Base-by-base conservation (phyloP, 352 stramenopile genomes). In the Phytophthora tentaculata region DNA sequence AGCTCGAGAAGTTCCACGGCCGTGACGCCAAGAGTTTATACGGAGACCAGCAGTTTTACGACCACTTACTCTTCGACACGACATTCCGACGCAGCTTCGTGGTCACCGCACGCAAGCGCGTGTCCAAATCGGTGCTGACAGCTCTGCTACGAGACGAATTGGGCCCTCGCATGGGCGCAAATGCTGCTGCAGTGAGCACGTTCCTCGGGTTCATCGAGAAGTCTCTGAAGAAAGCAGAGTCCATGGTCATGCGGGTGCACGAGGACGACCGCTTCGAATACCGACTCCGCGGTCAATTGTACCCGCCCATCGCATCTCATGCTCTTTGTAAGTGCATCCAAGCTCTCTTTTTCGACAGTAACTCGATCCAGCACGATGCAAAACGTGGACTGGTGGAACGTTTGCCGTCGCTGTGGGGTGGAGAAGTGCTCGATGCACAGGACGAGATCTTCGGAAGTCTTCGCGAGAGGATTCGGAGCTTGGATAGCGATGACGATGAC, bases 181-280 rank as follows among this genome's bases (percentile, higher is more conserved):
- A 75, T 20, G 81, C 79, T 43, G 62, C 77, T 5, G 84, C 81
- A 17, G 45, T 91, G 9, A 69, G 79, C 5, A 90, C 80, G 2
- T 91, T 95, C 37, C 69, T 90, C 8, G 72, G 76, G 0, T 93
- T 95, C 53, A 83, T 95, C 44, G 86, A 95, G 22, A 93, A 93
- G 56, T 95, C 86, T 10, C 60, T 95, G 7, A 86, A 86, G 58
- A 95, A 95, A 66, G 85, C 84, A 8, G 84, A 92, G 53, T 92
- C 83, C 13, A 91, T 92, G 79, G 84, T 95, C 48, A 71, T 91
- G 48, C 79, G 80, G 8, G 74, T 92, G 50, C 74, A 89, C 32
- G 80, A 88, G 16, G 81, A 91, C 22, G 73, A 71, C 5, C 77
- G 77, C 6, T 82, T 95, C 39, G 86, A 95, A 61, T 93, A 89